These are phyloP conservation scores for Cryptococcus sp. DNA, from an alignment of 1,284 basidiomycete genomes.

Conservation along the genomic window DNA sequence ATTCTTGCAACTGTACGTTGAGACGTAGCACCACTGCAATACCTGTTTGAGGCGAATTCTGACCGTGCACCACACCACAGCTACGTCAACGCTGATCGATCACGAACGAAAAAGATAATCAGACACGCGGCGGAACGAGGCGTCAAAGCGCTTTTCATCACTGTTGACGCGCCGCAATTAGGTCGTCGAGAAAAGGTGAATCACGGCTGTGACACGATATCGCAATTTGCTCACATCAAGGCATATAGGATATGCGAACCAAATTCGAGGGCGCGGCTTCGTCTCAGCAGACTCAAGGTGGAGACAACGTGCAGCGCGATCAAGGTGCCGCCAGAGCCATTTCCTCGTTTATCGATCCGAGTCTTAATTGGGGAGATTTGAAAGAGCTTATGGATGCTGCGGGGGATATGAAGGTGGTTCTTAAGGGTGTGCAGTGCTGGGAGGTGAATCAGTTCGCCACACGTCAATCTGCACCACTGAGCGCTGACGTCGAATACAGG, in stretches of 20 bases:
- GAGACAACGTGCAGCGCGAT: slow-evolving; percentile 69
- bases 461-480: neutral
- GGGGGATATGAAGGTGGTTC: slow-evolving; percentile 78
- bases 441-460: slow-evolving; percentile 58
- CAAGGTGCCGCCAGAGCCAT: slow-evolving; percentile 95
- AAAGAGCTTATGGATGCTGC: slow-evolving; percentile 87
- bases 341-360: slow-evolving; percentile 91
- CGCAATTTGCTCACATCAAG: neutral
- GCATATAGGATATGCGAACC: slow-evolving; percentile 81
- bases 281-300: slow-evolving; percentile 60
- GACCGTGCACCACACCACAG: slow-evolving; percentile 45
- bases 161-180: slow-evolving; percentile 89
- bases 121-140: slow-evolving; percentile 80
- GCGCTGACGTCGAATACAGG: slow-evolving; percentile 53
- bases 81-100: slow-evolving; percentile 82
- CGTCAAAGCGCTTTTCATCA: slow-evolving; percentile 82
- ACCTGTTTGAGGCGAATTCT: neutral
- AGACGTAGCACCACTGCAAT: neutral
- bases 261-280: slow-evolving; percentile 88
- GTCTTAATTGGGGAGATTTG: slow-evolving; percentile 82
- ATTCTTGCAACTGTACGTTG: slow-evolving; percentile 70
- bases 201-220: neutral
- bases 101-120: slow-evolving; percentile 77
- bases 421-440: slow-evolving; percentile 93
- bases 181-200: slow-evolving; percentile 78